Conservation (phyloP, 2,329 filamentous ascomycete genomes). For the Cercospora berteroae region DNA sequence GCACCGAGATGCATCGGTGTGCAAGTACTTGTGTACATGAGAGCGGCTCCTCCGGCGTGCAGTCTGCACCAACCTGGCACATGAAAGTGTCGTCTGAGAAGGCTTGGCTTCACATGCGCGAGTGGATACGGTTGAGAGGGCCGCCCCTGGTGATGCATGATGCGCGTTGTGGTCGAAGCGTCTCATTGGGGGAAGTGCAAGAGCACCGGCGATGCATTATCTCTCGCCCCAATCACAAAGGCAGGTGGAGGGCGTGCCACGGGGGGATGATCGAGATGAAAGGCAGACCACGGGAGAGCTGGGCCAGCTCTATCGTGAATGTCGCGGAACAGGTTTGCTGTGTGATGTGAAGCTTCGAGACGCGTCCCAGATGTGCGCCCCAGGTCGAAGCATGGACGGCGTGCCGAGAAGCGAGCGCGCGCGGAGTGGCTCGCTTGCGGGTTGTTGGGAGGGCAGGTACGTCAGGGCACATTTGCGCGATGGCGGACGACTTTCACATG, state of each 20-base stretch:
- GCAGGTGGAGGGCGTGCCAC: neutral
- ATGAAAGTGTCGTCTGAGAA: neutral
- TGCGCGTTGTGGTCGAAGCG: neutral
- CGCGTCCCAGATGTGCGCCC: neutral
- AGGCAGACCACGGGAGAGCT: neutral
- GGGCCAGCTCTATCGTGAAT: neutral
- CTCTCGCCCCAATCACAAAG: neutral
- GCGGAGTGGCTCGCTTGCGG: neutral
- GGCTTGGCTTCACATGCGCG: neutral
- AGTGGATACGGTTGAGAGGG: neutral
- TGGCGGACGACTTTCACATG: neutral
- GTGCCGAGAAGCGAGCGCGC: neutral
- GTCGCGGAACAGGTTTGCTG: neutral
- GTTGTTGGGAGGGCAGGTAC: neutral
- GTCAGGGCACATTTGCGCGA: neutral
- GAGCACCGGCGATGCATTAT: neutral
- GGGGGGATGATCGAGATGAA: neutral
- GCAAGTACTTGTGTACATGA: neutral
- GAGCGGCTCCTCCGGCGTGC: neutral
- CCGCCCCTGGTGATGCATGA: neutral
- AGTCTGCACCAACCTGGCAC: neutral
- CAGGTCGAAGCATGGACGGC: neutral
- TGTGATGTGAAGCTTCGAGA: neutral
- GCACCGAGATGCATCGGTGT: neutral
- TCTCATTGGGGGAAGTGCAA: neutral